Conservation (phyloP, 768 basidiomycete species). For the Gymnopilus dilepis region DNA sequence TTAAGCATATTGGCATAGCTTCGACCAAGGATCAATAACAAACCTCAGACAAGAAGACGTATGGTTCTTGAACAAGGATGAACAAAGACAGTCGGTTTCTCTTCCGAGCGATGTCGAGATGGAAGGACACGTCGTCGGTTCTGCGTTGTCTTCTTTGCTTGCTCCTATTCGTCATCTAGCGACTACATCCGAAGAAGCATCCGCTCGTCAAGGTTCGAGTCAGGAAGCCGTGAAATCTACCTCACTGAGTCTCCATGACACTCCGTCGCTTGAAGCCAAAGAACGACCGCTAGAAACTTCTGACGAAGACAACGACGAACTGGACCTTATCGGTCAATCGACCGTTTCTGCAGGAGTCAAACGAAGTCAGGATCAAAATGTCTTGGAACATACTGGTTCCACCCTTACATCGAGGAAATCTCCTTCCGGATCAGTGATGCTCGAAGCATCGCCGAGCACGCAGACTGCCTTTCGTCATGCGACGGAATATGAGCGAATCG, state of each 20-base stretch:
- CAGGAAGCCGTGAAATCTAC: background rate
- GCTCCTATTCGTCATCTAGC: background rate
- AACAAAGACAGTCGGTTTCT: slow-evolving; percentile 1
- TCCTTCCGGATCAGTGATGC: too few relatives aligned
- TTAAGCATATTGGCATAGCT: background rate
- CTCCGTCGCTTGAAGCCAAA: background rate
- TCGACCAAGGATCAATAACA: slow-evolving; percentile 32
- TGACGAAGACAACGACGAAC: slow-evolving; percentile 40
- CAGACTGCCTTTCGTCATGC: too few relatives aligned
- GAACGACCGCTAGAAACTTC: slow-evolving; percentile 11
- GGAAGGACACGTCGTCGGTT: slow-evolving; percentile 17
- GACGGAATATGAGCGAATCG: too few relatives aligned
- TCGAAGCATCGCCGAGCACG: too few relatives aligned
- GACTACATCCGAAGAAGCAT: background rate
- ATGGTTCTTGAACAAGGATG: slow-evolving; percentile 12
- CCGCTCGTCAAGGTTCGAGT: background rate
- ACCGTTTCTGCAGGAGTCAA: slow-evolving; percentile 20
- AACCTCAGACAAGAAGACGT: slow-evolving; percentile 31
- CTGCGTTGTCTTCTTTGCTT: slow-evolving; percentile 13
- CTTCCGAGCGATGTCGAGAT: background rate
- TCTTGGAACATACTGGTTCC: background rate
- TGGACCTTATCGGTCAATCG: slow-evolving; percentile 44
- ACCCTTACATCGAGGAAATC: background rate
- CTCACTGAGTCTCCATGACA: background rate
- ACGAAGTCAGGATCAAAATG: background rate